Evolutionary conservation across 768 basidiomycete genomes (phyloP), one percentile per base, ranked within the genome.

Genomic region (Lentinula sp.): DNA sequence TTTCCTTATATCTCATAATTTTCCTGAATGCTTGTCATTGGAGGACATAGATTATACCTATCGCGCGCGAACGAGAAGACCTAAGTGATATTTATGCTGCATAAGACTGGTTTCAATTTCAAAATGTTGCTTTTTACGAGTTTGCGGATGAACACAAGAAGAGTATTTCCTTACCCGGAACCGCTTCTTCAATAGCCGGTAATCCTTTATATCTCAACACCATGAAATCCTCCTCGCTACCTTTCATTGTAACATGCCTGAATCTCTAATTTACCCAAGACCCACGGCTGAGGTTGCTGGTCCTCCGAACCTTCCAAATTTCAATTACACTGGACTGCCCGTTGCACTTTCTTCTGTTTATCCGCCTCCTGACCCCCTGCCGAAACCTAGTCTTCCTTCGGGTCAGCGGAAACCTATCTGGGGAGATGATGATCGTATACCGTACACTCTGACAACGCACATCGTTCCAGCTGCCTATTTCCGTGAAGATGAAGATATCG

Each of bases 391-490:
- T 28, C 59, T 60, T 16, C 59, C 59, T 16, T 37, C 49, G 15
- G 21, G 16, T 9, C 59, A 60, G 31, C 52, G 59, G 42, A 45
- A 52, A 51, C 59, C 59, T 34, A 52, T 60, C 40, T 60, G 59
- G 59, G 31, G n/a, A 8, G 40, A 52, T 31, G 59, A 60, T 21
- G 16, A 39, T 21, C 16, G 50, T 35, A 60, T 60, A 7, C 59
- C 59, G 4, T 85, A 76, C 63, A 73, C 70, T 5, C 66, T 85
- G 1, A 76, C 79, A 1, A 84, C 84, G 0, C 85, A 87, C 62
- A 61, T 87, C 28, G 65, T 85, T 16, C 84, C 85, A 5, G 81
- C 84, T 4, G 55, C 55, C 0, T 75, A 79, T 61, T 73, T 83
- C 32, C 76, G 84, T 8, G 77, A 75, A 10, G 78, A 80, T 1